Percentiles rank a stretch among this genome's conserved stretches.
phyloP scores from a whole-genome alignment of 331 rosid genomes.

The Stylosanthes scabra region DNA sequence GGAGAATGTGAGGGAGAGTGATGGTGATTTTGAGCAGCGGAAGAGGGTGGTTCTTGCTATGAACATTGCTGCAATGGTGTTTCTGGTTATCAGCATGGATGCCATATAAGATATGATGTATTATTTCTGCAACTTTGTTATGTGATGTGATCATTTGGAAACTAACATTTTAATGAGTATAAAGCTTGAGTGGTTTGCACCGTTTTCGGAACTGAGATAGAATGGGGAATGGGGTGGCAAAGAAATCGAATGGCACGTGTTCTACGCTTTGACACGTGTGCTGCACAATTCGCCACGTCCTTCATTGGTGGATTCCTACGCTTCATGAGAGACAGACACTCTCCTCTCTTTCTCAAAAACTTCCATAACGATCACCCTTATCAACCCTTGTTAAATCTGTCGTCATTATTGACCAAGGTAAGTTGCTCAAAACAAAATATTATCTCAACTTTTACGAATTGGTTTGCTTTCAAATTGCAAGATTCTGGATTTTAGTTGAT shows the following conservation, averaged over 20 bases:
- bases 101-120: neutral
- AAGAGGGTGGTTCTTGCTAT: conserved; percentile 47
- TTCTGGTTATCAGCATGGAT: neutral
- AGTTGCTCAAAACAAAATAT: no score
- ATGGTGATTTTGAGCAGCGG: conserved; percentile 54
- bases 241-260: conserved; percentile 11
- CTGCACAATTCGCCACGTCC: conserved; percentile 34
- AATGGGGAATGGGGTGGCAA: conserved; percentile 31
- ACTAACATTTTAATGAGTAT: neutral
- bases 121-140: neutral
- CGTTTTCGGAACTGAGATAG: neutral
- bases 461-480: no score
- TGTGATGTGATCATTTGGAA: neutral
- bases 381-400: no score
- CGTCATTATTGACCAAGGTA: no score
- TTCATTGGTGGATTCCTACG: neutral
- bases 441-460: no score
- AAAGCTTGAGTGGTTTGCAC: conserved; percentile 15
- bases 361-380: no score
- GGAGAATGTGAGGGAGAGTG: conserved; percentile 42
- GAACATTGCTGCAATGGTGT: conserved; percentile 57
- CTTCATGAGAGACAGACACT: no score
- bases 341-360: no score
- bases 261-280: conserved; percentile 21
- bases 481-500: no score